phyloP scores from a whole-genome alignment of 2,329 filamentous ascomycete species.

The Colletotrichum chlorophyti region DNA sequence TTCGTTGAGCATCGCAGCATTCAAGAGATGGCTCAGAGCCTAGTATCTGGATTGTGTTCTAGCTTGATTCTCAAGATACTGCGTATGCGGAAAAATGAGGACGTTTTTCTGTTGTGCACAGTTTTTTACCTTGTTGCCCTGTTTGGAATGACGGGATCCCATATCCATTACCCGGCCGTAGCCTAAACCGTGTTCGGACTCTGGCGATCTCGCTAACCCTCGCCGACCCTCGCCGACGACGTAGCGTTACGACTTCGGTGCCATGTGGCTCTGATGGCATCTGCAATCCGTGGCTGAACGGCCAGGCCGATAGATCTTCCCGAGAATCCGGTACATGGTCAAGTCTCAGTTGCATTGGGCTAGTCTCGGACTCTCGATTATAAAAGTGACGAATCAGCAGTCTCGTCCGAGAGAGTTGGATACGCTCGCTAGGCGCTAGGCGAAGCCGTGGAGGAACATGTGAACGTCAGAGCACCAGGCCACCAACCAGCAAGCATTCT shows the following conservation, averaged over 20 bases:
- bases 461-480: too few species aligned
- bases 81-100: too few species aligned
- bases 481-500: too few species aligned
- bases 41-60: too few species aligned
- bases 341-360: not conserved
- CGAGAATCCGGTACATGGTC: conserved; percentile 3
- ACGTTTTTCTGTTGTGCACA: too few species aligned
- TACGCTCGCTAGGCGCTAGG: not conserved
- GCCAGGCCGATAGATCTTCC: conserved; percentile 6
- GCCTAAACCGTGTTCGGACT: not conserved
- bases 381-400: not conserved
- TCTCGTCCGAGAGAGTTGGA: too few species aligned
- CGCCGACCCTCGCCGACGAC: too few species aligned
- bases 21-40: too few species aligned
- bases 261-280: conserved; percentile 6
- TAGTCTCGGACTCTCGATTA: conserved; percentile 1
- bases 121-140: too few species aligned
- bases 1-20: too few species aligned
- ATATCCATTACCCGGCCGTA: conserved; percentile 3
- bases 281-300: not conserved
- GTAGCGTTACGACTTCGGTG: too few species aligned
- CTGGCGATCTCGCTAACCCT: not conserved
- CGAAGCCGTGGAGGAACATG: not conserved
- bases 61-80: too few species aligned
- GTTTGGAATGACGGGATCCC: not conserved